A percentile compares a stretch with the other conserved stretches of the same genome.
These are phyloP conservation scores for Pleodorina starrii DNA, from an alignment of 139 green algal genomes.

Conservation along the genomic window DNA sequence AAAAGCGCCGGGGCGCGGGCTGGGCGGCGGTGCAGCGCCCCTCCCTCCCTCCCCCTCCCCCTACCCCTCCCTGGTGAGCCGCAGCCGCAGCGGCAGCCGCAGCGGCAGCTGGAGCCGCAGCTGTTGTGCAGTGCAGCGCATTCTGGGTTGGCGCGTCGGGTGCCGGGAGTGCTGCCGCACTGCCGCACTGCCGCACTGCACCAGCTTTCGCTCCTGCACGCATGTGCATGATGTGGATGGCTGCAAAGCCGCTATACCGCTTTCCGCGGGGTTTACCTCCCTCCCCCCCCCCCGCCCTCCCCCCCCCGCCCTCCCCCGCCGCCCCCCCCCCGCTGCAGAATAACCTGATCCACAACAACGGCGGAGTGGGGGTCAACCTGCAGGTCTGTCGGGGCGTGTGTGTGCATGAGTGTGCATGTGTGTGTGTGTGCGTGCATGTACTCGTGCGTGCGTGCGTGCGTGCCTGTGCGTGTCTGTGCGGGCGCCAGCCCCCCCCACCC, in stretches of 20 bases:
- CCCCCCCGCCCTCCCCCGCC: not conserved
- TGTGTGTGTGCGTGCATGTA: not conserved
- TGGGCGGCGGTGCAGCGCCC: no score
- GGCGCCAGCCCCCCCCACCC: no score
- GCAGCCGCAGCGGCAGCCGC: not conserved
- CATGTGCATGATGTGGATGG: not conserved
- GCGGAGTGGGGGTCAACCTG: slow-evolving; percentile 9
- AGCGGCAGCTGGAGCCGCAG: no score
- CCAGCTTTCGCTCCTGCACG: not conserved
- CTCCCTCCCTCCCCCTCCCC: no score
- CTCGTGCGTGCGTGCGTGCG: no score
- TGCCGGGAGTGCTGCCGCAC: no score
- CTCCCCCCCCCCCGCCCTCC: not conserved
- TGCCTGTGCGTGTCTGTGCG: no score
- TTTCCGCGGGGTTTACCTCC: not conserved
- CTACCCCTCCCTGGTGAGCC: not conserved
- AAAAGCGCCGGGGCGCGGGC: no score
- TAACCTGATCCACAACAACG: slow-evolving; percentile 41
- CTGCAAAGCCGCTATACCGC: not conserved
- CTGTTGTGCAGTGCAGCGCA: no score
- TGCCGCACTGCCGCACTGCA: not conserved
- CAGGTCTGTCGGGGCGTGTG: not conserved
- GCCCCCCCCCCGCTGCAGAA: not conserved
- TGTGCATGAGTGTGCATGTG: not conserved
- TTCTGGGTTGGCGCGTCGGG: no score